Evolutionary conservation across 2,329 filamentous ascomycete genomes (phyloP).

Genomic region (Verticillium klebahnii): DNA sequence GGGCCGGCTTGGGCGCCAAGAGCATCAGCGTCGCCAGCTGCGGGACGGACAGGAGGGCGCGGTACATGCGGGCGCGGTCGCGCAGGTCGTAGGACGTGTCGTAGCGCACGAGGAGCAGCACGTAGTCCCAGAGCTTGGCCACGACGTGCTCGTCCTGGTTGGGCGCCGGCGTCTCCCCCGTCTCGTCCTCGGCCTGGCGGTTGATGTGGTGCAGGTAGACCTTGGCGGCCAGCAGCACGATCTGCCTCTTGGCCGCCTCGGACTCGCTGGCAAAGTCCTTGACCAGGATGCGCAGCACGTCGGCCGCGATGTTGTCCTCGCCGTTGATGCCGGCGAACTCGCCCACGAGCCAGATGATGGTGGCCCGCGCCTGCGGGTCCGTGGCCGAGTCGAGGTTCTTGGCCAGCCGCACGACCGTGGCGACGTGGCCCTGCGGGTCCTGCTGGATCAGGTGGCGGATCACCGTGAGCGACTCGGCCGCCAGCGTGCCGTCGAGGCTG

Average conservation of each 20-base stretch:
- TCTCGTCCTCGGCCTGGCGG: conserved; percentile 43
- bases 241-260: conserved; percentile 84
- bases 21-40: conserved; percentile 89
- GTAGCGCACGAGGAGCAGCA: conserved; percentile 80
- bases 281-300: conserved; percentile 82
- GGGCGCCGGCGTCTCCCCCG: conserved; percentile 23
- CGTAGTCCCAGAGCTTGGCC: conserved; percentile 76
- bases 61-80: conserved; percentile 85
- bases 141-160: conserved; percentile 61
- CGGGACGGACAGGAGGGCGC: conserved; percentile 73
- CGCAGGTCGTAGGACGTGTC: conserved; percentile 93
- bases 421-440: conserved; percentile 72
- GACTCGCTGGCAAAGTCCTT: conserved; percentile 81
- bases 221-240: conserved; percentile 89
- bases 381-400: conserved; percentile 87
- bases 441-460: conserved; percentile 95
- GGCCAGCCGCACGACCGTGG: conserved; percentile 82
- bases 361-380: conserved; percentile 83
- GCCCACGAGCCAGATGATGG: conserved; percentile 95
- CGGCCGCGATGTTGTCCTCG: conserved; percentile 85
- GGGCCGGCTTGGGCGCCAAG: conserved; percentile 89
- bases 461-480: conserved; percentile 89
- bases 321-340: conserved; percentile 80
- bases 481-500: conserved; percentile 79
- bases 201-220: conserved; percentile 90